Base-by-base conservation (phyloP, 2,329 filamentous ascomycete genomes). In the Rhytidhysteron rufulum region DNA sequence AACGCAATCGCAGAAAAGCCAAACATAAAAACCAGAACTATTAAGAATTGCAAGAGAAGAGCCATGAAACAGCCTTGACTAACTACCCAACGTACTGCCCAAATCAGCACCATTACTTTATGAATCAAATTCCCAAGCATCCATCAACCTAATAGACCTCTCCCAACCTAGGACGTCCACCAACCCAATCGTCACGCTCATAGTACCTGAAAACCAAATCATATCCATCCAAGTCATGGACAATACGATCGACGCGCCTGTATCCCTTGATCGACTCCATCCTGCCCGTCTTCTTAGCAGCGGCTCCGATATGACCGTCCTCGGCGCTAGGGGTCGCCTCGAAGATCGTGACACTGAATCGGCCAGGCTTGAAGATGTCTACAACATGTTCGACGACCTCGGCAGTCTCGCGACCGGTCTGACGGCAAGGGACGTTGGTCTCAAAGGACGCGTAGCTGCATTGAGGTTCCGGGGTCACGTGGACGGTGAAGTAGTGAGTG, bases 371-470 rank as follows among this genome's bases (percentile, higher is more conserved):
- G 80, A 98, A 98, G 60, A 98, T 98, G 49, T 81, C 78, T 32
- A 97, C 89, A 1, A 97, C 93, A 51, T 96, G 88, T 66, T 95
- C 83, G 47, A 98, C 86, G 44, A 97, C 85, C 49, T 95, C 91
- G 19, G 83, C 82, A 1, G 91, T 96, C 62, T 90, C 86, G 47
- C 90, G 85, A 13, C 90, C 90, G 41, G 81, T 88, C 70, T 95
- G 88, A 4, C 82, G 83, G 19, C 88, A 86, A 2, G 93, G 93
- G 4, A 98, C 91, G 55, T 97, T 98, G 51, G 93, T 97, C 74
- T 98, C 93, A 62, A 98, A 98, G 2, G 89, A 96, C 25, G 93
- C 93, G 65, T 95, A 98, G 4, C 90, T 96, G 74, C 91, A 98
- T 58, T 95, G 83, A 11, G 91, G 88, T 74, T 98, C 93, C 0